Evolutionary conservation across 768 basidiomycete genomes (phyloP).

Genomic region (Leccinum sublutescens): DNA sequence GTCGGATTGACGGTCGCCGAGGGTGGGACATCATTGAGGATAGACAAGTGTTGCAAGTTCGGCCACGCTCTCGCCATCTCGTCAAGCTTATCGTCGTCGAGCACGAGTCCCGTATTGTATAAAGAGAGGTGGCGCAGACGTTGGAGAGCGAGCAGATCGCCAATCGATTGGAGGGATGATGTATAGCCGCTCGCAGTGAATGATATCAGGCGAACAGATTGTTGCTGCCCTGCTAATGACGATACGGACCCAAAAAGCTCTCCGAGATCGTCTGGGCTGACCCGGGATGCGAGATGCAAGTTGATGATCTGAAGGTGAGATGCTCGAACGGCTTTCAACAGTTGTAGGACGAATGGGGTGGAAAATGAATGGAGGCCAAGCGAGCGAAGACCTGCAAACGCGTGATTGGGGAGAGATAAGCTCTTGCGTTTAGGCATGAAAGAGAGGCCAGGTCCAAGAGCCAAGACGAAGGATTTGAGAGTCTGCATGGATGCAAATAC

Average conservation of each 20-base stretch:
- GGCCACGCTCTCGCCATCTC: constrained; percentile 22
- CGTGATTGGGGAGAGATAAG: constrained; percentile 1
- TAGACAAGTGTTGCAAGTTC: constrained; percentile 15
- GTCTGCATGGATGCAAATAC: constrained; percentile 11
- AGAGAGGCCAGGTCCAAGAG: constrained; percentile 11
- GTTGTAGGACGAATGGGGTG: constrained; percentile 1
- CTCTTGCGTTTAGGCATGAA: constrained; percentile 12
- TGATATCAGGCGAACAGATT: constrained; percentile 8
- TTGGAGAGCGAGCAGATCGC: constrained; percentile 4
- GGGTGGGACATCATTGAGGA: constrained; percentile 14
- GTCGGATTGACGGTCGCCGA: constrained; percentile 8
- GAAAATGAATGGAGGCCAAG: constrained; percentile 18
- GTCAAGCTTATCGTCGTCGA: constrained; percentile 13
- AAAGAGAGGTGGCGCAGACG: constrained; percentile 15
- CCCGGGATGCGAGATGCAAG: constrained; percentile 13
- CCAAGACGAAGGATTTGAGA: constrained; percentile 20
- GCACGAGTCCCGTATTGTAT: constrained; percentile 11
- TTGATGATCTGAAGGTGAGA: constrained; percentile 16
- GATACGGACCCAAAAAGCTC: constrained; percentile 7
- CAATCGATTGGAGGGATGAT: constrained; percentile 11
- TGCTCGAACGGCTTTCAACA: constrained; percentile 9
- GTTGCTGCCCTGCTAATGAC: constrained; percentile 9
- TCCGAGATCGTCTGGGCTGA: constrained; percentile 6
- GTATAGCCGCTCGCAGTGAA: constrained; percentile 13
- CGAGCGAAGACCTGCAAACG: constrained; percentile 10